Base-by-base conservation (phyloP, 2,329 filamentous ascomycete species). In the Penicillium sp. region DNA sequence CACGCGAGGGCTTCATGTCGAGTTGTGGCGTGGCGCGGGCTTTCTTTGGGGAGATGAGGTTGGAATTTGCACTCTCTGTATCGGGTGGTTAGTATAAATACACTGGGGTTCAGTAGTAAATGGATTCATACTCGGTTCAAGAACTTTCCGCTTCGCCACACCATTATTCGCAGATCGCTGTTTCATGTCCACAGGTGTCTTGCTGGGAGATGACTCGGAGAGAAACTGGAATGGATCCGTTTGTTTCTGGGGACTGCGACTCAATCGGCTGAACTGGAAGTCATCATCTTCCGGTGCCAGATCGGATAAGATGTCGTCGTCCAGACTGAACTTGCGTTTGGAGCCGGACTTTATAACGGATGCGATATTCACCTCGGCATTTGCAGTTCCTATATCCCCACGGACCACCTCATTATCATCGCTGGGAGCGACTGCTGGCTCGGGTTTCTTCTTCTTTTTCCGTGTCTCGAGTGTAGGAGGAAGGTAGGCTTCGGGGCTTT, bases 301-400 rank as follows among this genome's bases (percentile, higher is more conserved):
- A 21, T 51, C 48, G 5, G 58, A 52, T 10, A 58, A 54, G 40
- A 64, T 77, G 18, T 82, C 77, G 34, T 84, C 81, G 36, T 81
- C 75, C 16, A 80, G 76, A 51, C 76, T 80, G 48, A 86, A 77
- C 64, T 86, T 86, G 45, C 83, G 77, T 70, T 86, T 86, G 21
- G 80, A 76, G 16, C 81, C 81, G 46, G 77, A 77, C 47, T 77
- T 77, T 3, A 76, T 61, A 4, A 69, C 61, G 36, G 63, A 60
- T 26, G n/a, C 52, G 4, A 54, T 11, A 6, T 49, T 45, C 13
- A 48, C 39, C 19, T 26, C 31, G 51, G 53, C 3, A 36, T 43
- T 28, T 36, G 51, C 13, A 39, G 37, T 18, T 47, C n/a, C 44
- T n/a, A 19, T 29, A 10, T 14, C 23, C 31, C 36, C 19, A 37